Evolutionary conservation across 805 yeast genomes (phyloP).

Genomic region (Kockiozyma suomiensis): DNA sequence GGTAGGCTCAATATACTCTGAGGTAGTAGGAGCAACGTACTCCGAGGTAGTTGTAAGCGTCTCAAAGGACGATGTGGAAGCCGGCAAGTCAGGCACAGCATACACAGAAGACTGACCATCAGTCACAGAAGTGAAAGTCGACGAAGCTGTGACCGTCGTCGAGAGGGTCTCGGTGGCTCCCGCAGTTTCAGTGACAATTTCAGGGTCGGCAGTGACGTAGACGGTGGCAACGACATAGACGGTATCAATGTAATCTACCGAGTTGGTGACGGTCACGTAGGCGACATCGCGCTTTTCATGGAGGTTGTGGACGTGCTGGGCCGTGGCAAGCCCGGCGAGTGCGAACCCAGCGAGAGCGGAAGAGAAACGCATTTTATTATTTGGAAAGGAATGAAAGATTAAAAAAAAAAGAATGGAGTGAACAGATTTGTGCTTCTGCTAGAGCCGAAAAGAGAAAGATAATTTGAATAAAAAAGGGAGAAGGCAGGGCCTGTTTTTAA

Average conservation of each 20-base stretch:
- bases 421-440: conserved; percentile 32
- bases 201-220: conserved; percentile 17
- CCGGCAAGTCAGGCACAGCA: not conserved
- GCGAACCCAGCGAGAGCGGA: conserved; percentile 2
- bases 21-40: conserved; percentile 2
- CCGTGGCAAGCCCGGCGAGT: conserved; percentile 14
- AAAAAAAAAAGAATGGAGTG: not conserved
- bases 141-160: conserved; percentile 5
- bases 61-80: conserved; percentile 1
- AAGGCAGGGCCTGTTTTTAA: not conserved
- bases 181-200: not conserved
- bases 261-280: conserved; percentile 28
- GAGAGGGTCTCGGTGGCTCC: conserved; percentile 2
- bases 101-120: not conserved
- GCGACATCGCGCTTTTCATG: conserved; percentile 27
- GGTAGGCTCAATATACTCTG: conserved; percentile 7
- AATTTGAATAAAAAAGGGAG: not conserved
- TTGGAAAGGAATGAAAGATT: not conserved
- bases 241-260: conserved; percentile 20
- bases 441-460: conserved; percentile 16
- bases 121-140: not conserved
- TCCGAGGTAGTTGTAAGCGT: conserved; percentile 8
- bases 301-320: conserved; percentile 12
- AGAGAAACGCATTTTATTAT: conserved; percentile 3
- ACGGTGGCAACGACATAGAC: conserved; percentile 25